Percentiles rank a stretch among this genome's conserved stretches.
These are phyloP conservation scores for Saccharomycopsis hybrid DNA, from an alignment of 1,139 yeast genomes.

Conservation along the genomic window DNA sequence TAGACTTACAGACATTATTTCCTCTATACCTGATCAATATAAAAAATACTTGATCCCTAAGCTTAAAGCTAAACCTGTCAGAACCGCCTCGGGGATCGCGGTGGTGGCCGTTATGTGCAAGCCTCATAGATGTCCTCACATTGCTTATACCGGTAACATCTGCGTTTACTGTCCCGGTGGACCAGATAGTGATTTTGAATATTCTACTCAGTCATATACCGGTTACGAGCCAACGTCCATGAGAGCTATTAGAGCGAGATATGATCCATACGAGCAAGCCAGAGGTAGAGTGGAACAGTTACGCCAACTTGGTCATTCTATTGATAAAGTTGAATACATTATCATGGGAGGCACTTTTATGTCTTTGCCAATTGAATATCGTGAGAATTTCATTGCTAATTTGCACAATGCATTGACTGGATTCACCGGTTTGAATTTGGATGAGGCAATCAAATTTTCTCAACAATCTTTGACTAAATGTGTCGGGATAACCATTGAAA, in stretches of 20 bases:
- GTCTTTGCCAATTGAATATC: slow-evolving; percentile 84
- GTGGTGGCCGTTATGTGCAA: slow-evolving; percentile 99
- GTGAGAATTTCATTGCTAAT: slow-evolving; percentile 83
- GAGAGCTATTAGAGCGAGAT: slow-evolving; percentile 97
- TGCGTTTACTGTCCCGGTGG: slow-evolving; percentile 99
- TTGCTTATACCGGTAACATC: slow-evolving; percentile 96
- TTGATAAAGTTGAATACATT: slow-evolving; percentile 94
- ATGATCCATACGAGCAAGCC: slow-evolving; percentile 98
- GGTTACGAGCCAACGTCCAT: slow-evolving; percentile 99
- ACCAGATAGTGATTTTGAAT: slow-evolving; percentile 96
- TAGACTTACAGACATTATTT: slow-evolving; percentile 86
- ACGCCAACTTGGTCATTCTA: slow-evolving; percentile 90
- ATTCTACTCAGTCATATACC: slow-evolving; percentile 95
- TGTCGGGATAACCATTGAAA: slow-evolving; percentile 97
- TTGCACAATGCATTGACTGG: slow-evolving; percentile 97
- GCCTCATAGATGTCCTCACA: slow-evolving; percentile 98
- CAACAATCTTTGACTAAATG: slow-evolving; percentile 96
- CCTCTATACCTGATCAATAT: slow-evolving; percentile 94
- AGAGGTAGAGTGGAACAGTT: slow-evolving; percentile 96
- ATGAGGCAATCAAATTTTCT: slow-evolving; percentile 84
- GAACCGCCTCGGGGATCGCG: slow-evolving; percentile 98
- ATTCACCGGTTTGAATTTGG: slow-evolving; percentile 77
- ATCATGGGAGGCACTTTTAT: slow-evolving; percentile 99
- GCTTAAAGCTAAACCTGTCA: slow-evolving; percentile 92
- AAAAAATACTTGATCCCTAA: slow-evolving; percentile 88